These are phyloP conservation scores for Urochloa ruziziensis DNA, from an alignment of 176 grass and related monocot genomes.

Conservation along the genomic window DNA sequence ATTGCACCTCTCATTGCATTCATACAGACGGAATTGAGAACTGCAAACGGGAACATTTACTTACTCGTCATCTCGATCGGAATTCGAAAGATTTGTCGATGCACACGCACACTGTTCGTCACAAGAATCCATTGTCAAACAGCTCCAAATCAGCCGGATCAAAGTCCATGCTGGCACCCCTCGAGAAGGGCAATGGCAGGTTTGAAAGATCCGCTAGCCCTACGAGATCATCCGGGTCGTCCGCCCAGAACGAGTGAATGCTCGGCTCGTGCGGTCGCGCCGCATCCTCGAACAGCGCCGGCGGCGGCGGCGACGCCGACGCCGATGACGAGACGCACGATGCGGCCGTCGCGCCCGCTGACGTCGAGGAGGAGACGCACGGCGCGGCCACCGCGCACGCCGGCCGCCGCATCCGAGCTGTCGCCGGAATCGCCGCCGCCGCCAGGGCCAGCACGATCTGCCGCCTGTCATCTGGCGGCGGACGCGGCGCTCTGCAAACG, in stretches of 20 bases:
- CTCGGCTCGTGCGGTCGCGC: neutral
- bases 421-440: neutral
- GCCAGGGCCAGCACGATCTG: neutral
- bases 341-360: neutral
- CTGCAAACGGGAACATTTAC: no score
- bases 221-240: neutral
- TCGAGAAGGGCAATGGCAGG: conserved; percentile 21
- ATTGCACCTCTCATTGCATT: no score
- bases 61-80: neutral
- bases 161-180: neutral
- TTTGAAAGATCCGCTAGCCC: neutral
- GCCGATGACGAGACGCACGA: neutral
- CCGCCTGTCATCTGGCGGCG: neutral
- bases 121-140: neutral
- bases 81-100: neutral
- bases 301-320: neutral
- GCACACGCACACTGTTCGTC: neutral
- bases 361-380: neutral
- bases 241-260: neutral
- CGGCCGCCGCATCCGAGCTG: neutral
- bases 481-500: neutral
- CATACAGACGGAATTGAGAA: no score
- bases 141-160: neutral
- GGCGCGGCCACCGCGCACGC: neutral
- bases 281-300: neutral